Percentiles rank a stretch among this genome's conserved stretches.
Conservation (phyloP, 148 eudicot species). For the Vaccinium macrocarpon region DNA sequence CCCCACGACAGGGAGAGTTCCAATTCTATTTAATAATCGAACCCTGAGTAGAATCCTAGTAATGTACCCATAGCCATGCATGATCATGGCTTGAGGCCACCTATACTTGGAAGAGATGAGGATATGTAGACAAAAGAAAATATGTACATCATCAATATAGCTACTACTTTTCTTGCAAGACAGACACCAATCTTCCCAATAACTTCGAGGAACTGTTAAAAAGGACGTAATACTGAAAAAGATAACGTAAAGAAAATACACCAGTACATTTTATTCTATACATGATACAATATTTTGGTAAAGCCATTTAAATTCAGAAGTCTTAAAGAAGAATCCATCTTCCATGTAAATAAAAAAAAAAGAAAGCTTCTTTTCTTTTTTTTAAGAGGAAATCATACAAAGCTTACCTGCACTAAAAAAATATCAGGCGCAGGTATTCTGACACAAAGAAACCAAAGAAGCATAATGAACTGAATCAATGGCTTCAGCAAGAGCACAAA, state of each 20-base stretch:
- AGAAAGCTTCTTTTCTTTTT: conserved; percentile 17
- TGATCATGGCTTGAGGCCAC: background rate
- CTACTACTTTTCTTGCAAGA: background rate
- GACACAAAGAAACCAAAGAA: conserved; percentile 86
- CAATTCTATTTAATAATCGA: background rate
- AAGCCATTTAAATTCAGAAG: background rate
- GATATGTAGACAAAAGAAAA: background rate
- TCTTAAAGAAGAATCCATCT: background rate
- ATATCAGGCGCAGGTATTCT: conserved; percentile 90
- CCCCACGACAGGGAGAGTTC: too few species aligned
- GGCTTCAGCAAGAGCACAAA: conserved; percentile 81
- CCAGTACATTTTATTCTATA: background rate
- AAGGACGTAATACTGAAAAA: background rate
- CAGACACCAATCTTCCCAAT: background rate
- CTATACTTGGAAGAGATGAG: background rate
- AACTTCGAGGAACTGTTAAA: background rate
- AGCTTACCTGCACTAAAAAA: conserved; percentile 82
- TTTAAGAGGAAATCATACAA: background rate
- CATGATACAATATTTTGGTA: background rate
- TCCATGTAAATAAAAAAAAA: too few species aligned
- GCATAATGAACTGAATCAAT: conserved; percentile 66
- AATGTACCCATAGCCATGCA: background rate
- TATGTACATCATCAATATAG: background rate
- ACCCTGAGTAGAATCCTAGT: background rate
- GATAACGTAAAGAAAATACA: background rate